Conservation (phyloP, 257 asterid species). For the Plectranthus barbatus region DNA sequence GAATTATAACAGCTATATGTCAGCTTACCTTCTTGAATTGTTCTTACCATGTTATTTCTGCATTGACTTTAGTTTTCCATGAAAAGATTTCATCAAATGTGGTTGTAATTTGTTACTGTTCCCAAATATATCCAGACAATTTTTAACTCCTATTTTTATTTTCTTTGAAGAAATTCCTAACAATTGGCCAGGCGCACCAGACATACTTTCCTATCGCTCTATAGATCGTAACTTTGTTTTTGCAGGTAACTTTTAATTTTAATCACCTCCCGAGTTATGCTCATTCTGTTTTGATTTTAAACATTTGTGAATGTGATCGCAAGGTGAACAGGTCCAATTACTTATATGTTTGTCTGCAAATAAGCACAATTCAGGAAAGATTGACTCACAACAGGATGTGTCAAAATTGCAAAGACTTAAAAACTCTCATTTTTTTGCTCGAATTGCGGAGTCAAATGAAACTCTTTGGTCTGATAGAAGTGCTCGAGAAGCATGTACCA, state of each 20-base stretch:
- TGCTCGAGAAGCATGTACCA: slow-evolving; percentile 26
- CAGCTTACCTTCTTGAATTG: background rate
- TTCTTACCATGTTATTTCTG: background rate
- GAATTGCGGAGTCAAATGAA: slow-evolving; percentile 70
- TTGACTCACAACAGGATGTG: slow-evolving; percentile 35
- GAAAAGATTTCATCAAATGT: background rate
- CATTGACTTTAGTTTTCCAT: background rate
- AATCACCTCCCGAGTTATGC: background rate
- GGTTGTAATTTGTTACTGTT: slow-evolving; percentile 3
- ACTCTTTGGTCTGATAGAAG: slow-evolving; percentile 84
- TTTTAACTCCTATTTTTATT: background rate
- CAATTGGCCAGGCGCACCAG: slow-evolving; percentile 66
- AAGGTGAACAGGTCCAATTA: slow-evolving; percentile 80
- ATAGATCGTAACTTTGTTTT: slow-evolving; percentile 82
- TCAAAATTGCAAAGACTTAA: slow-evolving; percentile 52
- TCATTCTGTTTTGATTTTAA: slow-evolving; percentile 2
- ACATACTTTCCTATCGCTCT: slow-evolving; percentile 48
- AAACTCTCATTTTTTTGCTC: slow-evolving; percentile 79
- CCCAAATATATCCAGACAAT: background rate
- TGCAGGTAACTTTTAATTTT: slow-evolving; percentile 46
- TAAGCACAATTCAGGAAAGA: slow-evolving; percentile 48
- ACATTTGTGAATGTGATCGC: slow-evolving; percentile 8
- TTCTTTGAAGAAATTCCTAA: slow-evolving; percentile 67
- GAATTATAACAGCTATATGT: background rate
- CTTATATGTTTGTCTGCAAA: slow-evolving; percentile 66